Conservation (phyloP, 2,329 filamentous ascomycete species). For the Lachnellula cervina region DNA sequence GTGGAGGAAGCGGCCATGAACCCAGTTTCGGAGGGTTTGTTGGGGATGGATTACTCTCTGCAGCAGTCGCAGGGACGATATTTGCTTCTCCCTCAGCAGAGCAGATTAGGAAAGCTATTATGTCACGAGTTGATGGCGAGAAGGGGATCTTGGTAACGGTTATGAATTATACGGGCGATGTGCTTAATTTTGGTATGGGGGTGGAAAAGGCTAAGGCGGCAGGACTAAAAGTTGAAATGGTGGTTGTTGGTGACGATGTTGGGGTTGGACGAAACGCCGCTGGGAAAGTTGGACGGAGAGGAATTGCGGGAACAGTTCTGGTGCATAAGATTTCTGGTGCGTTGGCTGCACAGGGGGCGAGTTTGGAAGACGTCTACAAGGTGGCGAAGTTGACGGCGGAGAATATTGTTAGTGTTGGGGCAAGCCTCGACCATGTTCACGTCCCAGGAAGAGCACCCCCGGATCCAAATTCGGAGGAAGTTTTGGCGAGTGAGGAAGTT, state of each 20-base stretch:
- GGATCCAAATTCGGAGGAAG: constrained; percentile 50
- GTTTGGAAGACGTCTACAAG: constrained; percentile 65
- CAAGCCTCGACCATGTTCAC: constrained; percentile 86
- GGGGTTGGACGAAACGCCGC: constrained; percentile 76
- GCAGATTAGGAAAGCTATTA: constrained; percentile 74
- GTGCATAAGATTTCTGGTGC: constrained; percentile 90
- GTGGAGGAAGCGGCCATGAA: constrained; percentile 87
- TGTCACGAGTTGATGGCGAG: constrained; percentile 63
- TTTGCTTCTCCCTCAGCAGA: constrained; percentile 78
- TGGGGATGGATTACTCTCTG: constrained; percentile 72
- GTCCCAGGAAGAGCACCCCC: constrained; percentile 68
- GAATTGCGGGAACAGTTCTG: constrained; percentile 85
- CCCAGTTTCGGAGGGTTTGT: constrained; percentile 85
- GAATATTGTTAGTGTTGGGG: constrained; percentile 81
- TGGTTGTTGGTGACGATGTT: constrained; percentile 87
- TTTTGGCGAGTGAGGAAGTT: constrained; percentile 51
- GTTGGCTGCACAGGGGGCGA: constrained; percentile 64
- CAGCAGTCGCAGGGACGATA: constrained; percentile 80
- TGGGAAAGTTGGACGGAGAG: constrained; percentile 87
- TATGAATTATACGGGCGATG: constrained; percentile 91
- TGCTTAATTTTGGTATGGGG: constrained; percentile 89
- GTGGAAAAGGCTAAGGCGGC: constrained; percentile 85
- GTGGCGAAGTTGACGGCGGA: constrained; percentile 67
- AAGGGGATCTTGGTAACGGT: constrained; percentile 83
- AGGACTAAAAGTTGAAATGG: constrained; percentile 76